Conservation (phyloP, 75 land plant genomes). For the Pinus taeda region DNA sequence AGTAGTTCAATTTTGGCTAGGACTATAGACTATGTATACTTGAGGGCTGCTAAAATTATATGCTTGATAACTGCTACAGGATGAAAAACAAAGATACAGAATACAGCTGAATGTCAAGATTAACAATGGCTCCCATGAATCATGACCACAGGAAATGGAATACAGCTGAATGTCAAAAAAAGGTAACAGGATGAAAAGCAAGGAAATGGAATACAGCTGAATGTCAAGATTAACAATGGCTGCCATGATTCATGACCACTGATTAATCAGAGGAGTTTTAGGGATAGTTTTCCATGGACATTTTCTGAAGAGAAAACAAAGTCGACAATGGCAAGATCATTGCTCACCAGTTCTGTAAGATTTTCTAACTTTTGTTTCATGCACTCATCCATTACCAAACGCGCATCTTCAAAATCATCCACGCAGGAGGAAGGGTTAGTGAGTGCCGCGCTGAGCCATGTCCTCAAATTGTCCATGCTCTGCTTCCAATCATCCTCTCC, state of each 20-base stretch:
- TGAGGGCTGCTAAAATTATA: too few species aligned
- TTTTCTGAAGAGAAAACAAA: conserved; percentile 12
- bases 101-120: too few species aligned
- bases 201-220: too few species aligned
- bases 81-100: too few species aligned
- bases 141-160: background rate
- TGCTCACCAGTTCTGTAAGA: conserved; percentile 28
- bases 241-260: background rate
- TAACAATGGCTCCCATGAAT: background rate
- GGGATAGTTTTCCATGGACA: background rate
- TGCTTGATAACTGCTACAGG: too few species aligned
- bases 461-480: conserved; percentile 28
- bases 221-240: background rate
- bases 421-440: conserved; percentile 60
- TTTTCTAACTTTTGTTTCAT: conserved; percentile 31
- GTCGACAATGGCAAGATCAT: conserved; percentile 48
- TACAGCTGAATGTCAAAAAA: too few species aligned
- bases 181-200: too few species aligned
- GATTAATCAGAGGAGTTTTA: background rate
- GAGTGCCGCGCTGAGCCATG: conserved; percentile 52
- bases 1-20: too few species aligned
- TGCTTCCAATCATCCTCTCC: conserved; percentile 15
- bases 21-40: too few species aligned
- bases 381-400: conserved; percentile 11
- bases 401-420: conserved; percentile 51